These are phyloP conservation scores for Basipetospora chlamydospora DNA, from an alignment of 2,329 filamentous ascomycete genomes.

Conservation along the genomic window DNA sequence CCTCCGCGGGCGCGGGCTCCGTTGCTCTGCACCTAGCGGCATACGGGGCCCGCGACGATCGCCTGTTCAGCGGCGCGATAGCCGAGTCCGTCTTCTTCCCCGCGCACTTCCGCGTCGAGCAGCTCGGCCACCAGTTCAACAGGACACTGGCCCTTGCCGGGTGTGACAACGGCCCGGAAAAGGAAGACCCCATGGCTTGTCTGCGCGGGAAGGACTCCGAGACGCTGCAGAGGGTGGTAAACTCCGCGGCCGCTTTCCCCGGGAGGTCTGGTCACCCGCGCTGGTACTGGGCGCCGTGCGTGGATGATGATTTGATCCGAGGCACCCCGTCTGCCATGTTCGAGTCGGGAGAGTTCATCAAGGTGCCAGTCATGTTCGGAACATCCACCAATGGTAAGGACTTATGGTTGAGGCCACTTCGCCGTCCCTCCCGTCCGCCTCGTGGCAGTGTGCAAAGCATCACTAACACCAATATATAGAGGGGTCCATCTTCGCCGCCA, in stretches of 20 bases:
- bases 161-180: constrained; percentile 19
- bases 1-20: constrained; percentile 46
- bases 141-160: constrained; percentile 19
- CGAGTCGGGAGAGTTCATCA: constrained; percentile 22
- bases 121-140: constrained; percentile 34
- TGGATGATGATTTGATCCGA: constrained; percentile 30
- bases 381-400: constrained; percentile 26
- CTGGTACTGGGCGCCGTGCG: constrained; percentile 36
- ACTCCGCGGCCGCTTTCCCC: constrained; percentile 24
- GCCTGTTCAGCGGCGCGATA: constrained; percentile 30
- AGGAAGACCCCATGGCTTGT: constrained; percentile 23
- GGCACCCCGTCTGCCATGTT: constrained; percentile 28
- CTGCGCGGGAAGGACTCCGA: constrained; percentile 21
- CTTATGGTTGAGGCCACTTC: neutral
- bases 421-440: constrained; percentile 7
- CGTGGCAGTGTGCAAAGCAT: neutral
- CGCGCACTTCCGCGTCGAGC: constrained; percentile 25
- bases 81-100: constrained; percentile 35
- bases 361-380: constrained; percentile 30
- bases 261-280: constrained; percentile 19
- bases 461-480: constrained; percentile 17
- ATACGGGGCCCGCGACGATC: constrained; percentile 27
- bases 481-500: constrained; percentile 28
- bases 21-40: constrained; percentile 39
- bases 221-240: constrained; percentile 23